These are phyloP conservation scores for Zygosaccharomyces sapae DNA, from an alignment of 1,139 yeast genomes.

Conservation along the genomic window DNA sequence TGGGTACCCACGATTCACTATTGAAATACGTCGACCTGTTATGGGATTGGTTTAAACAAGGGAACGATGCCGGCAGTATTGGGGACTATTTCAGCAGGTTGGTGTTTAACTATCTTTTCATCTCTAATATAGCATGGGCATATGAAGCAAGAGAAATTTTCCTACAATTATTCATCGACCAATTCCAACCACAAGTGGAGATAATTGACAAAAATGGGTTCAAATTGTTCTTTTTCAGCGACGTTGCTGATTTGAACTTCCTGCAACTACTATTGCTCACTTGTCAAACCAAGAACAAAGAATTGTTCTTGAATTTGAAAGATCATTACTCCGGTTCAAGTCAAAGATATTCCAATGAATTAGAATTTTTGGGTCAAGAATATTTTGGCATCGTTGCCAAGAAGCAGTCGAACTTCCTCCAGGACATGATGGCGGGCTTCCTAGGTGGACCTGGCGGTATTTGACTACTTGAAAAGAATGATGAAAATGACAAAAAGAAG, in stretches of 20 bases:
- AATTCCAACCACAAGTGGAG: conserved; percentile 17
- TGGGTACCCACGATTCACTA: conserved; percentile 63
- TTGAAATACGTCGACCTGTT: conserved; percentile 51
- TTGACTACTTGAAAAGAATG: neutral
- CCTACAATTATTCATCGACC: conserved; percentile 40
- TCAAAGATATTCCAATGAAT: conserved; percentile 39
- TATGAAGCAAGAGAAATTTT: conserved; percentile 38
- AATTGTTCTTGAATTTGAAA: conserved; percentile 50
- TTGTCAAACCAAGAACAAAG: conserved; percentile 51
- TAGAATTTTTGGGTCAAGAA: conserved; percentile 50
- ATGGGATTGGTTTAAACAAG: conserved; percentile 50
- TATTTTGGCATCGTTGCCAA: conserved; percentile 58
- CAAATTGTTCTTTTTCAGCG: conserved; percentile 32
- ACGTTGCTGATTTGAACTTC: conserved; percentile 53
- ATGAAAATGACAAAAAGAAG: neutral
- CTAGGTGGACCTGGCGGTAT: conserved; percentile 41
- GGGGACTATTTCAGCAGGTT: conserved; percentile 58
- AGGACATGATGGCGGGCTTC: conserved; percentile 82
- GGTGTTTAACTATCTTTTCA: conserved; percentile 63
- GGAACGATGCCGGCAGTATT: conserved; percentile 40
- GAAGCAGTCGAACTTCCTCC: conserved; percentile 64
- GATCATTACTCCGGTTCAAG: conserved; percentile 47
- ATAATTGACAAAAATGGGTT: conserved; percentile 27
- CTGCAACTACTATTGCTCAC: conserved; percentile 64
- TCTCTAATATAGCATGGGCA: conserved; percentile 59